Evolutionary conservation across 108 stramenopile species (phyloP).

Genomic region (Nitzschia sp.): DNA sequence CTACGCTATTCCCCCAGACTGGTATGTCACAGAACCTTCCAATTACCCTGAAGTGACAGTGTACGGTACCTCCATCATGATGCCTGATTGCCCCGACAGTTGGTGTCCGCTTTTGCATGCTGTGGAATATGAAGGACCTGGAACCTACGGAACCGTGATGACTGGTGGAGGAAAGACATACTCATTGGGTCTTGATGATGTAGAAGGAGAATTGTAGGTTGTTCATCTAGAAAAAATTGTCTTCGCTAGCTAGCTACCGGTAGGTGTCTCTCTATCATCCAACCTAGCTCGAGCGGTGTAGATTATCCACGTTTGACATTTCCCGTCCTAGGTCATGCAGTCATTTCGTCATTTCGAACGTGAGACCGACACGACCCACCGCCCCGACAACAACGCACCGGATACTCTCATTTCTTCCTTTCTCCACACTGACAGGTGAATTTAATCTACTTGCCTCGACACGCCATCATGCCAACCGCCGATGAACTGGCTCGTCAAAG

Average conservation of each 20-base stretch:
- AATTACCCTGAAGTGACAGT: slow-evolving; percentile 29
- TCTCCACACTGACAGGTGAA: too few species aligned
- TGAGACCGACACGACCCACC: too few species aligned
- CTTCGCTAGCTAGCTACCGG: too few species aligned
- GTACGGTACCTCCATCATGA: slow-evolving; percentile 57
- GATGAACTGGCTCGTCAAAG: slow-evolving; percentile 20
- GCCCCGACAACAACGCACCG: too few species aligned
- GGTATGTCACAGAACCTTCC: slow-evolving; percentile 40
- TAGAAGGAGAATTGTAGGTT: slow-evolving; percentile 14
- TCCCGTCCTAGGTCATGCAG: too few species aligned
- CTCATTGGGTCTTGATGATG: slow-evolving; percentile 31
- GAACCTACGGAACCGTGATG: slow-evolving; percentile 45
- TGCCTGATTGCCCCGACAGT: slow-evolving; percentile 65
- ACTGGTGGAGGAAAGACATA: slow-evolving; percentile 34
- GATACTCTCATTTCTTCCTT: too few species aligned
- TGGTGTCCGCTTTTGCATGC: slow-evolving; percentile 33
- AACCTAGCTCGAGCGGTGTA: too few species aligned
- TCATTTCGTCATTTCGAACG: too few species aligned
- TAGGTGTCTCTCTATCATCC: too few species aligned
- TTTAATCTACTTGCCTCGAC: too few species aligned
- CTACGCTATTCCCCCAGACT: slow-evolving; percentile 47
- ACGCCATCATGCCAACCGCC: slow-evolving; percentile 7
- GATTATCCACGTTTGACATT: too few species aligned
- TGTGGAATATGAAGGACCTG: slow-evolving; percentile 41
- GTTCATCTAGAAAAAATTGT: background rate